These are phyloP conservation scores for Strobilomyces echinocephalus DNA, from an alignment of 768 basidiomycete species.

Conservation along the genomic window DNA sequence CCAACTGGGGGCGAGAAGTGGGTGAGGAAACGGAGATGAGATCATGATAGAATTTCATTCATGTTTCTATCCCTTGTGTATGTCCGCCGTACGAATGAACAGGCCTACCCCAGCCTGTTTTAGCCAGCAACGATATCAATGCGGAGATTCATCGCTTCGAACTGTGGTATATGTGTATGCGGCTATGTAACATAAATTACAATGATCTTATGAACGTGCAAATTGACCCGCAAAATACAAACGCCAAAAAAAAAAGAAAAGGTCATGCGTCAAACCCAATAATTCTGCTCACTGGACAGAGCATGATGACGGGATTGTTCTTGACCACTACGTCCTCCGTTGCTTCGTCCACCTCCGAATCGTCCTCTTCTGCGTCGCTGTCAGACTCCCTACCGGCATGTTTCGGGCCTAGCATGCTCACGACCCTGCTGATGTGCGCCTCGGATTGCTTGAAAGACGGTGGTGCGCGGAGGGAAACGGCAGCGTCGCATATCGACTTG, in stretches of 20 bases:
- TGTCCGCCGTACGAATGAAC: background rate
- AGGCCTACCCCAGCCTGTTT: too few relatives aligned
- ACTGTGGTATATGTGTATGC: constrained; percentile 4
- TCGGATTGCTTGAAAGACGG: constrained; percentile 41
- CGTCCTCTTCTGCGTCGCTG: constrained; percentile 55
- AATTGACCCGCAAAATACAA: background rate
- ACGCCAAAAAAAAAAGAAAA: background rate
- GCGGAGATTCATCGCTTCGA: background rate
- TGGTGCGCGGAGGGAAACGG: constrained; percentile 45
- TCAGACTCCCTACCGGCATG: constrained; percentile 49
- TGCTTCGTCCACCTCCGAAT: constrained; percentile 45
- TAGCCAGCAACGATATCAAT: too few relatives aligned
- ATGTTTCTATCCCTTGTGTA: constrained; percentile 7
- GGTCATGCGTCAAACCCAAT: constrained; percentile 47
- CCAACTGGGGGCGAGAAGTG: constrained; percentile 38
- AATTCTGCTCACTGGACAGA: constrained; percentile 55
- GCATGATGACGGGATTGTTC: constrained; percentile 47
- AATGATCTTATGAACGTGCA: constrained; percentile 1
- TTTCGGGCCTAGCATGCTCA: constrained; percentile 60
- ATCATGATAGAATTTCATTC: background rate
- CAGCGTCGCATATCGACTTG: constrained; percentile 48
- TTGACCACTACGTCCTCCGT: constrained; percentile 38
- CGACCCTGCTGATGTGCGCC: constrained; percentile 41
- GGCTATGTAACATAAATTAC: constrained; percentile 22
- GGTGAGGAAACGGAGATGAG: constrained; percentile 11